These are phyloP conservation scores for Rhizophora apiculata DNA, from an alignment of 345 rosid species.

Conservation along the genomic window DNA sequence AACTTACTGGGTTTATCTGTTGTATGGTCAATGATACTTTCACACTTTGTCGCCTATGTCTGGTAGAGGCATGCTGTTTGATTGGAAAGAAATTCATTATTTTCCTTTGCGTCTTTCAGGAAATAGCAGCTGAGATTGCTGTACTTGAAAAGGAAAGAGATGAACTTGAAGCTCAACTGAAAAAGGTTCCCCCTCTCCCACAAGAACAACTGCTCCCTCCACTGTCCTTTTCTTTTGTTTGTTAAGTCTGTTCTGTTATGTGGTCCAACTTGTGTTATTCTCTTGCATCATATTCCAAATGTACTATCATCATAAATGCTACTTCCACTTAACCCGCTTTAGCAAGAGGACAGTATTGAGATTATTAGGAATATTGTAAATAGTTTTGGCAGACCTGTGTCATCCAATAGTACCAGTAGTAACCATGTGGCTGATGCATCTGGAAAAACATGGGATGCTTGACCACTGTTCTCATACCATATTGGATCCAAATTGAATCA, in stretches of 20 bases:
- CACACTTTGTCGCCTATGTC: not conserved
- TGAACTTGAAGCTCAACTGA: constrained; percentile 87
- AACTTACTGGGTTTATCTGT: constrained; percentile 2
- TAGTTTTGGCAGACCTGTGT: not conserved
- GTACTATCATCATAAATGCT: not conserved
- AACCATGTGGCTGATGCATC: no score
- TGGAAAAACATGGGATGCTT: no score
- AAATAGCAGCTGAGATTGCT: constrained; percentile 71
- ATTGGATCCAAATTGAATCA: no score
- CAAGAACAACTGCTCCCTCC: not conserved
- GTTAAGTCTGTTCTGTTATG: not conserved
- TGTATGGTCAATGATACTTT: not conserved
- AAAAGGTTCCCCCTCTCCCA: constrained; percentile 45
- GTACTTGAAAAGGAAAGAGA: constrained; percentile 77
- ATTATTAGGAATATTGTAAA: not conserved
- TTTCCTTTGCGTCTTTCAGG: constrained; percentile 45
- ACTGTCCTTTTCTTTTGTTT: not conserved
- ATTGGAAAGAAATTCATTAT: constrained; percentile 9
- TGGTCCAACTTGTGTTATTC: not conserved
- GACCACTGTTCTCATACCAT: no score
- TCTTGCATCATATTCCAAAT: not conserved
- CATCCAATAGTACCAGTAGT: not conserved
- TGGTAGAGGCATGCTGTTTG: no score
- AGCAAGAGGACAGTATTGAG: not conserved
- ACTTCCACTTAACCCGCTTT: not conserved